Conservation (phyloP, 139 green algal genomes). For the Coelastrella sp. region DNA sequence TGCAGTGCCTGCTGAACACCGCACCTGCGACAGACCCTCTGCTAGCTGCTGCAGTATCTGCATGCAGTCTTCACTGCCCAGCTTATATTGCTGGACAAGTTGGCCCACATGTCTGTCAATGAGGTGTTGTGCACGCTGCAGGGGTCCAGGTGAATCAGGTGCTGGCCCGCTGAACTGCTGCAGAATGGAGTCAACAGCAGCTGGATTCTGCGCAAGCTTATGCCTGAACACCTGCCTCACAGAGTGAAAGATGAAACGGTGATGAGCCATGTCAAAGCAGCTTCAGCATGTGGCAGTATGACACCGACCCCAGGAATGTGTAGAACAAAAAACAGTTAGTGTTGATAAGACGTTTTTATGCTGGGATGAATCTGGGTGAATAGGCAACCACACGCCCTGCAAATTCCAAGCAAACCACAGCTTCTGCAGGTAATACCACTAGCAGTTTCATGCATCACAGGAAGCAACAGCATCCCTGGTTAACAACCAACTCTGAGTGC, state of each 20-base stretch:
- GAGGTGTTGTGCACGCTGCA: conserved; percentile 17
- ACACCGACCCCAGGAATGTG: no score
- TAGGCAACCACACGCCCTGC: no score
- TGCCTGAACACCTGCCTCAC: conserved; percentile 28
- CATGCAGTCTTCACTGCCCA: neutral
- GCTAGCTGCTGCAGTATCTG: neutral
- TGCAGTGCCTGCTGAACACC: neutral
- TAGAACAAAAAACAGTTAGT: no score
- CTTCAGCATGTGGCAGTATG: no score
- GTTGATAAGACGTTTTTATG: no score
- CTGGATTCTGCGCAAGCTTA: neutral
- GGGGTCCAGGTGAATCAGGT: conserved; percentile 13
- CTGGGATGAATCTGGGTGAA: no score
- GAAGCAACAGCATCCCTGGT: no score
- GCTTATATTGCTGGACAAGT: neutral
- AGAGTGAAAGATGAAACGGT: neutral
- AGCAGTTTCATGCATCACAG: no score
- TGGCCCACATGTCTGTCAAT: neutral
- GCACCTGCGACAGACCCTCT: conserved; percentile 12
- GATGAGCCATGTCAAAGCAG: no score
- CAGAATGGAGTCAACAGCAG: neutral
- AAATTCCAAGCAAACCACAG: no score
- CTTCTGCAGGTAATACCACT: no score
- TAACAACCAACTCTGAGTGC: no score
- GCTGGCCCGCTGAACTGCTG: conserved; percentile 3